phyloP scores from a whole-genome alignment of 805 yeast genomes.

The Kregervanrija fluxuum region DNA sequence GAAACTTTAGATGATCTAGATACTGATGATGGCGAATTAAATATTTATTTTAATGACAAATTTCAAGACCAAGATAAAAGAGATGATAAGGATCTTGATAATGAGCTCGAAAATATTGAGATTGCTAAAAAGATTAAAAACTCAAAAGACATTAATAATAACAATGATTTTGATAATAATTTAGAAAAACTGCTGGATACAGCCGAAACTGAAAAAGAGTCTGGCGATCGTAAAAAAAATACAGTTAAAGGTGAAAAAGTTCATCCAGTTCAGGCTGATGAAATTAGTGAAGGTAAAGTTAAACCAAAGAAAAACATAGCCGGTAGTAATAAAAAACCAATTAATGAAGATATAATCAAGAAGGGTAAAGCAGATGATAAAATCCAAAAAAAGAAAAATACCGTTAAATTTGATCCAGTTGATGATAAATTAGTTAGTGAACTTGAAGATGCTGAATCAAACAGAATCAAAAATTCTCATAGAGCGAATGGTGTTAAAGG shows the following conservation, averaged over 20 bases:
- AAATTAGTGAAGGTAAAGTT: no score
- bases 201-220: background rate
- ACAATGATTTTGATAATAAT: conserved; percentile 3
- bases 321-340: background rate
- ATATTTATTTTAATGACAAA: background rate
- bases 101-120: background rate
- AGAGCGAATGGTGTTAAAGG: no score
- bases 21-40: conserved; percentile 5
- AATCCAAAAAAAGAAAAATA: no score
- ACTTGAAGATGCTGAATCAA: background rate
- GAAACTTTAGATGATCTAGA: conserved; percentile 4
- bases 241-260: conserved; percentile 1
- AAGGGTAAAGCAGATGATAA: no score
- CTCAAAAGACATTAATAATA: background rate
- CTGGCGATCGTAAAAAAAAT: conserved; percentile 2
- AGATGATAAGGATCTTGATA: background rate
- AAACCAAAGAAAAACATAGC: no score
- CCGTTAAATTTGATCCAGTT: no score
- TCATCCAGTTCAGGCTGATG: no score
- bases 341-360: no score
- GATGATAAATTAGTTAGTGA: background rate
- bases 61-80: background rate
- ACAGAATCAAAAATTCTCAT: no score
- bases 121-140: background rate
- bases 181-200: conserved; percentile 1